These are phyloP conservation scores for Proliferodiscus dingleyae DNA, from an alignment of 2,329 filamentous ascomycete genomes.

Conservation along the genomic window DNA sequence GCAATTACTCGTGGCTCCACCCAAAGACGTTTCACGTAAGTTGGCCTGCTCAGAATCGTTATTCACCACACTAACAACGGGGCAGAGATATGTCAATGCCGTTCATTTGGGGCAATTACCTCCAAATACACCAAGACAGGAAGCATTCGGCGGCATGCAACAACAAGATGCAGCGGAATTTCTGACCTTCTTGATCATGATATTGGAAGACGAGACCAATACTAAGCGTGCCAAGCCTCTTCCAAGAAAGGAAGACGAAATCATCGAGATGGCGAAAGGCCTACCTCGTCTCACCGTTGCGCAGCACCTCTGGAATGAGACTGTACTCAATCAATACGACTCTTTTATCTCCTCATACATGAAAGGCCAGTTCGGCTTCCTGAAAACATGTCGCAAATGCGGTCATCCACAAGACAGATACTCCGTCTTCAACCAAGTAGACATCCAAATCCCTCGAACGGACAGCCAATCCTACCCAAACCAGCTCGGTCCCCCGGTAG, in stretches of 20 bases:
- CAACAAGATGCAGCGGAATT: conserved; percentile 95
- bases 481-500: conserved; percentile 41
- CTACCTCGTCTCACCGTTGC: not conserved
- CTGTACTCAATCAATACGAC: not conserved
- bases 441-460: not conserved
- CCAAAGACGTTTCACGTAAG: conserved; percentile 55
- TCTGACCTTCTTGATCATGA: conserved; percentile 73
- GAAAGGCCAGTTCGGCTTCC: not conserved
- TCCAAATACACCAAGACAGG: not conserved
- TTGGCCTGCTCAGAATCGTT: conserved; percentile 5
- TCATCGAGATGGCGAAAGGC: no score
- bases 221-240: conserved; percentile 52
- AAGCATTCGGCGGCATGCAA: conserved; percentile 59
- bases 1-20: conserved; percentile 38
- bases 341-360: not conserved
- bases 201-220: conserved; percentile 84
- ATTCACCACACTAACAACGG: conserved; percentile 7
- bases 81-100: conserved; percentile 24
- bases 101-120: conserved; percentile 4
- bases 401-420: not conserved
- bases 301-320: not conserved
- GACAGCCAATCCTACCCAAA: conserved; percentile 41
- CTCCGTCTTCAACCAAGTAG: not conserved
- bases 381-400: not conserved
- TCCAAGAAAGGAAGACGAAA: conserved; percentile 48